Base-by-base conservation (phyloP, 495 filamentous ascomycete genomes). In the Aspergillus carlsbadensis region DNA sequence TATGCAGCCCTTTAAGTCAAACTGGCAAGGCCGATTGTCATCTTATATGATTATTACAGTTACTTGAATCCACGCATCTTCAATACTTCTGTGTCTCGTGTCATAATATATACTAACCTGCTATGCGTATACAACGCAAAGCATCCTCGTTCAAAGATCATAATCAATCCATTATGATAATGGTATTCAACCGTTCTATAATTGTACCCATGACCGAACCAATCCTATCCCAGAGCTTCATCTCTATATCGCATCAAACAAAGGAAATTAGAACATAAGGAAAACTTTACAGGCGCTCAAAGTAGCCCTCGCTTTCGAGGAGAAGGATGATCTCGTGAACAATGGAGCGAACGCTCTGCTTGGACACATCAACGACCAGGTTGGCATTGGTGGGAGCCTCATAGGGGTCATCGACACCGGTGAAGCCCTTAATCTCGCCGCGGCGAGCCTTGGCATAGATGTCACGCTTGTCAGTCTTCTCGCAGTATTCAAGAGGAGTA, bases 391-490 rank as follows among this genome's bases (percentile, higher is more conserved):
- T 65, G 5, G 94, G 94, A 56, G 71, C 66, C 84, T 98, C 94
- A 70, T 98, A 98, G 52, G 94, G 92, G 73, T 97, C 94, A 72
- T 98, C 94, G 55, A 98, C 94, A 65, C 94, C 94, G 29, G 94
- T 98, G 80, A 98, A 98, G 31, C 92, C 92, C 85, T 91, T 94
- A 76, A 98, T 96, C 81, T 97, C 91, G 14, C 94, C 94, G 8
- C 74, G 80, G 49, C 95, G 84, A 13, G 94, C 94, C 74, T 84
- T 83, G 21, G 76, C 81, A 74, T 98, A 98, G 62, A 97, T 87
- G 21, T 94, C 95, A 57, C 85, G 81, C 84, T 90, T 95, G 73
- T 98, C 94, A 52, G 92, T 96, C 82, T 87, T 86, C 81, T 98
- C 94, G 73, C 86, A 89, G 79, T 91, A 81, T 76, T 95, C 91